A percentile compares a stretch with the other conserved stretches of the same genome.
These are phyloP conservation scores for Malus sylvestris DNA, from an alignment of 306 rosid genomes.

Conservation along the genomic window DNA sequence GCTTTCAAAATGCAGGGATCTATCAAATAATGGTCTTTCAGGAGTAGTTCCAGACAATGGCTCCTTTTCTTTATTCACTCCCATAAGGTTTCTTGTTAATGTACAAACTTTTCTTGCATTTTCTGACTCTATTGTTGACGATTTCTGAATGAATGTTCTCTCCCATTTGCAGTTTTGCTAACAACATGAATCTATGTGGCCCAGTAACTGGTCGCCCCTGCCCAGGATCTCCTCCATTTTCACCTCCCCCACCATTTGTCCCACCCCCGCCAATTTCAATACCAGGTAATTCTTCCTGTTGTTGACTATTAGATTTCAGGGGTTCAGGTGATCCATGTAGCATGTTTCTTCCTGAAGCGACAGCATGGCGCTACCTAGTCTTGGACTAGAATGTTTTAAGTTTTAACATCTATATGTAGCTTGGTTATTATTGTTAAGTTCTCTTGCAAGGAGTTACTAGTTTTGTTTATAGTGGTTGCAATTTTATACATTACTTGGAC, in stretches of 20 bases:
- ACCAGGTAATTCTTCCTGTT: constrained; percentile 62
- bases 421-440: neutral
- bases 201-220: constrained; percentile 98
- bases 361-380: neutral
- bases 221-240: constrained; percentile 99
- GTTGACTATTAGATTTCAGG: neutral
- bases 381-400: neutral
- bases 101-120: constrained; percentile 11
- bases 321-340: neutral
- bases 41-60: constrained; percentile 97
- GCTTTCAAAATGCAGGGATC: constrained; percentile 57
- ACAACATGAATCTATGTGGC: constrained; percentile 85
- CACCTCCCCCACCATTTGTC: constrained; percentile 98
- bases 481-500: neutral
- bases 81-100: constrained; percentile 62
- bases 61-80: constrained; percentile 94
- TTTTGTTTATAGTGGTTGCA: neutral
- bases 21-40: constrained; percentile 80
- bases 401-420: neutral
- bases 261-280: constrained; percentile 81
- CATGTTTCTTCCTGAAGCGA: neutral
- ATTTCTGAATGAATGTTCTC: constrained; percentile 13
- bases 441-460: neutral
- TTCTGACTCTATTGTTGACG: constrained; percentile 6
- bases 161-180: constrained; percentile 75